Evolutionary conservation across 306 rosid species (phyloP).

Genomic region (Quercus gilva): DNA sequence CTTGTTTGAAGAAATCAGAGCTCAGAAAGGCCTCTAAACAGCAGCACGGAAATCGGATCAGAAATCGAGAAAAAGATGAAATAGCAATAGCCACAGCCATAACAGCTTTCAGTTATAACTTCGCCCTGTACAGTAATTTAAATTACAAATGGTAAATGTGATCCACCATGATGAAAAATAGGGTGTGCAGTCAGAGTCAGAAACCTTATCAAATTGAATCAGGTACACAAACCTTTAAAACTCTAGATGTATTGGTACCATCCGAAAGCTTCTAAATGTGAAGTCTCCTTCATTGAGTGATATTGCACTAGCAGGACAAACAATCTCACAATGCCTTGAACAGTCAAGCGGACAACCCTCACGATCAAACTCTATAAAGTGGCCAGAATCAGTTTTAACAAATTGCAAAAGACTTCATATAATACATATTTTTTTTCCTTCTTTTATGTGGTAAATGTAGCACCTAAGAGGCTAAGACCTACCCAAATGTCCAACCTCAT

Average conservation of each 20-base stretch:
- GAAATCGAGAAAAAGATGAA: no score
- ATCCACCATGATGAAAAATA: background rate
- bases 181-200: background rate
- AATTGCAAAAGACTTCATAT: background rate
- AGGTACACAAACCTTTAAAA: conserved; percentile 29
- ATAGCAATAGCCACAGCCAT: conserved; percentile 70
- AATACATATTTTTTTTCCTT: background rate
- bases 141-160: background rate
- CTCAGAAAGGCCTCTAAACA: no score
- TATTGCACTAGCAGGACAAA: conserved; percentile 94
- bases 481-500: background rate
- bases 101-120: conserved; percentile 84
- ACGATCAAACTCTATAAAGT: conserved; percentile 76
- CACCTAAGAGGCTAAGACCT: background rate
- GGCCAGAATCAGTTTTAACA: conserved; percentile 1
- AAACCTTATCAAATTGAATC: background rate
- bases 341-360: conserved; percentile 86
- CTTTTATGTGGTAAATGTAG: background rate
- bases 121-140: conserved; percentile 50
- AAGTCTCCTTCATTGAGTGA: conserved; percentile 33
- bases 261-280: conserved; percentile 29
- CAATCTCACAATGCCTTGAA: conserved; percentile 67
- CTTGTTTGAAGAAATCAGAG: no score
- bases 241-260: conserved; percentile 23
- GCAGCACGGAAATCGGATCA: no score